phyloP scores from a whole-genome alignment of 1,139 yeast species.

The Blastobotrys proliferans region DNA sequence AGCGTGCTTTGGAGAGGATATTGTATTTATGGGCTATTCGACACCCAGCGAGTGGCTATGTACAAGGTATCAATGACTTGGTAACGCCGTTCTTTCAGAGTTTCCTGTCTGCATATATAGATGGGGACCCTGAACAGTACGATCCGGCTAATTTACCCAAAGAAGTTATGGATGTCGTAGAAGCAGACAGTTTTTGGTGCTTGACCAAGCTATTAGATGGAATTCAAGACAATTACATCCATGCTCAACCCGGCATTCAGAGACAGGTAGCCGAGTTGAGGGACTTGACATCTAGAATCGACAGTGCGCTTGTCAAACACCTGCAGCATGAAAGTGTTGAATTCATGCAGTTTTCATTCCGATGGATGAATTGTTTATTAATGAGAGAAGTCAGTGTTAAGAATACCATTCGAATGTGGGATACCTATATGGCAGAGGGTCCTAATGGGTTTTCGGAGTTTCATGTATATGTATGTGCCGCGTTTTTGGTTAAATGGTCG shows the following conservation, averaged over 20 bases:
- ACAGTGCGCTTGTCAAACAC: constrained; percentile 66
- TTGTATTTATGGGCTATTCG: constrained; percentile 93
- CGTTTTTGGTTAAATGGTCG: constrained; percentile 85
- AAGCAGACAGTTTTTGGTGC: constrained; percentile 98
- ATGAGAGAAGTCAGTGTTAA: constrained; percentile 87
- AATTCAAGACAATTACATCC: constrained; percentile 93
- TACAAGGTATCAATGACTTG: constrained; percentile 96
- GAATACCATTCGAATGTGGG: constrained; percentile 94
- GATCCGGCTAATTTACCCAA: constrained; percentile 63
- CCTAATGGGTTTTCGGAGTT: constrained; percentile 86
- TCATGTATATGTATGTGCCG: constrained; percentile 98
- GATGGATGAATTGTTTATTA: constrained; percentile 98
- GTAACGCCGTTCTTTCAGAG: constrained; percentile 93
- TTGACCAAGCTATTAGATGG: constrained; percentile 84
- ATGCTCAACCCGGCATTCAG: constrained; percentile 95
- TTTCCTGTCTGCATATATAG: constrained; percentile 64
- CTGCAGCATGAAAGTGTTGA: constrained; percentile 78
- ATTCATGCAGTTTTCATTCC: constrained; percentile 88
- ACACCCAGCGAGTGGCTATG: constrained; percentile 98
- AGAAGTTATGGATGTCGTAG: constrained; percentile 56
- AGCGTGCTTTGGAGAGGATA: constrained; percentile 70
- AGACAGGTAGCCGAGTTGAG: constrained; percentile 81
- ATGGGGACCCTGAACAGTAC: constrained; percentile 46
- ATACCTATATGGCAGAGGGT: constrained; percentile 86
- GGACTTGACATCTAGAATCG: constrained; percentile 76